Evolutionary conservation across 202 grass and related monocot species (phyloP), one percentile per base, ranked within the genome.

Genomic region (Bolboschoenoplectus hybrid): DNA sequence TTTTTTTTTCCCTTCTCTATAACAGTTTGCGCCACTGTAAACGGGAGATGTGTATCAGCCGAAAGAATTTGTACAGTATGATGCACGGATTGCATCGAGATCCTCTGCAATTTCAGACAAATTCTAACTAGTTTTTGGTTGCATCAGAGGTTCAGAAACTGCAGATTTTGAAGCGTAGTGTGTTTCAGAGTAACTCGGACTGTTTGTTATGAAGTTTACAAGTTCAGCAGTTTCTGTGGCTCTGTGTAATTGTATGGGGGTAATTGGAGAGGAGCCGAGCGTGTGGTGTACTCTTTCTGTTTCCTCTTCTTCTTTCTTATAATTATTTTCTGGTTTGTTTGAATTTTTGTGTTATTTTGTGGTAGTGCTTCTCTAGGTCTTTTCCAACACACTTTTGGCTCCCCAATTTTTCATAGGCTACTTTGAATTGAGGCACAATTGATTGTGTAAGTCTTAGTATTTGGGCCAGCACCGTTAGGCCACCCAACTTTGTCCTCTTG

Each of bases 1-100:
- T 26, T 3, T 16, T 35, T 16, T 38, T 67, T 4, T 35, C 6
- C 6, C 16, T 6, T 56, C 32, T 80, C 17, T 2, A 4, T 38
- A 80, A 60, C 76, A 61, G 76, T 80, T 84, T 43, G 68, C 46
- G 49, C 64, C 63, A 71, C 35, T 71, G 41, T 49, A 71, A 84
- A 58, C 36, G 64, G 49, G 49, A 19, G 46, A 84, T 84, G 17
- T 61, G 14, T 60, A 84, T 58, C 67, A 47, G 82, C 63, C 82
- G 82, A 84, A 84, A 84, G 65, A 20, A 55, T 70, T 41, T 43
- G 63, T 84, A 50, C 41, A 46, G 80, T 44, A 53, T 74, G 32
- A n/a, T 78, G 51, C 74, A 61, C 53, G 76, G 76, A 41, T 60
- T 2, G 8, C 16, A 38, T 61, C 55, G 6, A 80, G 1, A 80